Evolutionary conservation across 768 basidiomycete genomes (phyloP).

Genomic region (Jaapia argillacea): DNA sequence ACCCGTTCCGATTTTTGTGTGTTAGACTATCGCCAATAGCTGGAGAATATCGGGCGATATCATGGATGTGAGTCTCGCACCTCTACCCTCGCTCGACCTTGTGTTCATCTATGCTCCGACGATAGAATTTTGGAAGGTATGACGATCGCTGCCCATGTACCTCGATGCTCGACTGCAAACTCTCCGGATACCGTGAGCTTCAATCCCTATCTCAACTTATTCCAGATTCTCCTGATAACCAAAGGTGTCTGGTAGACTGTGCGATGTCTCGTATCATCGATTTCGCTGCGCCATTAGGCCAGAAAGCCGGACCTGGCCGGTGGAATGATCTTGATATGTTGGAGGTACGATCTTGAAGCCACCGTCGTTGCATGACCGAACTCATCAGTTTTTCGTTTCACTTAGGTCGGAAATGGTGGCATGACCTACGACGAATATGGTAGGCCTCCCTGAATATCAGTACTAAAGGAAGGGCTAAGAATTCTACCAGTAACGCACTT

Average conservation of each 20-base stretch:
- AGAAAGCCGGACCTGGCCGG: slow-evolving; percentile 22
- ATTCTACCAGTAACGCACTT: slow-evolving; percentile 29
- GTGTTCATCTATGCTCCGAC: background rate
- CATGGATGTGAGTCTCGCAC: slow-evolving; percentile 14
- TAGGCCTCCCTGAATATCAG: slow-evolving; percentile 5
- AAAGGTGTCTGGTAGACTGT: slow-evolving; percentile 15
- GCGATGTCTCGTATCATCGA: slow-evolving; percentile 25
- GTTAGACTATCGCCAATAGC: slow-evolving; percentile 19
- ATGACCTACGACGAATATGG: slow-evolving; percentile 30
- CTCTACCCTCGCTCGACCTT: too few species aligned
- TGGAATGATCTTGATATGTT: slow-evolving; percentile 32
- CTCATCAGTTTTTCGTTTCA: too few species aligned
- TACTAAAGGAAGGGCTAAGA: background rate
- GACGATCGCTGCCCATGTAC: slow-evolving; percentile 29
- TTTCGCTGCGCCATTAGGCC: slow-evolving; percentile 24
- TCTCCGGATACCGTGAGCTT: slow-evolving; percentile 25
- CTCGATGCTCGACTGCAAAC: slow-evolving; percentile 24
- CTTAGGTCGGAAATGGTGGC: slow-evolving; percentile 26
- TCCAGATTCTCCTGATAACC: background rate
- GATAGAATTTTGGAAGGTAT: slow-evolving; percentile 22
- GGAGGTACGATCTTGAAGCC: slow-evolving; percentile 11
- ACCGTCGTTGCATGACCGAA: background rate
- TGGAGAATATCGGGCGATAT: slow-evolving; percentile 23
- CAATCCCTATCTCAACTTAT: background rate
- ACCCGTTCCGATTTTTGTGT: background rate